phyloP scores from a whole-genome alignment of 805 yeast species.

The Wickerhamomyces bisporus region DNA sequence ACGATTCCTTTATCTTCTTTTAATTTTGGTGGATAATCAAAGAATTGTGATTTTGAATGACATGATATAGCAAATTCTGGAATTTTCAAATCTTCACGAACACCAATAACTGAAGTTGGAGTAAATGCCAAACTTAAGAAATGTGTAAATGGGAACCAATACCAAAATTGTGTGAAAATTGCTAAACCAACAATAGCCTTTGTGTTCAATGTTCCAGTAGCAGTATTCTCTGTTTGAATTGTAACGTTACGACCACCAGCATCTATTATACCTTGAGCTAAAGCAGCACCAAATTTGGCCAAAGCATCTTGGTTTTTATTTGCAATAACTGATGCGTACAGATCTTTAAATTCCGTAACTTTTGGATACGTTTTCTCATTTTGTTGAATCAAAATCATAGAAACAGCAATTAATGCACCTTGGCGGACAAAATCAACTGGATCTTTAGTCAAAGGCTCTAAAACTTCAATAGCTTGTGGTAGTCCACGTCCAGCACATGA shows the following conservation, averaged over 20 bases:
- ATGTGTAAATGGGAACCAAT: slow-evolving; percentile 97
- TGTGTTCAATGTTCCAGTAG: slow-evolving; percentile 85
- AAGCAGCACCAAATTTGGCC: slow-evolving; percentile 95
- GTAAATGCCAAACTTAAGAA: slow-evolving; percentile 87
- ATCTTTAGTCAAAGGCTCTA: slow-evolving; percentile 90
- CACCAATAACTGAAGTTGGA: slow-evolving; percentile 88
- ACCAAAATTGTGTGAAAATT: slow-evolving; percentile 91
- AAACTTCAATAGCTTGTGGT: slow-evolving; percentile 82
- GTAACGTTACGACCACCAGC: slow-evolving; percentile 99
- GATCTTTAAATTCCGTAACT: slow-evolving; percentile 70
- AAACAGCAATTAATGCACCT: slow-evolving; percentile 88
- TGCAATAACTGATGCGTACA: slow-evolving; percentile 67
- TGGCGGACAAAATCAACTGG: slow-evolving; percentile 97
- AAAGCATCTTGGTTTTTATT: slow-evolving; percentile 94
- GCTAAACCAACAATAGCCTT: slow-evolving; percentile 90
- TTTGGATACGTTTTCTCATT: slow-evolving; percentile 80
- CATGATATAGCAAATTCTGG: slow-evolving; percentile 82
- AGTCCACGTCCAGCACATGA: slow-evolving; percentile 94
- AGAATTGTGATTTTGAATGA: slow-evolving; percentile 71
- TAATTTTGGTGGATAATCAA: slow-evolving; percentile 84
- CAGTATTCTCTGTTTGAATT: slow-evolving; percentile 79
- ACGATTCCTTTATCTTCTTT: slow-evolving; percentile 77
- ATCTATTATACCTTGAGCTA: slow-evolving; percentile 95
- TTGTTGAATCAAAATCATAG: slow-evolving; percentile 87
- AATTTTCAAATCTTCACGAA: slow-evolving; percentile 75